Conservation (phyloP, 129 eudicot genomes). For the Kitagawia praeruptora region DNA sequence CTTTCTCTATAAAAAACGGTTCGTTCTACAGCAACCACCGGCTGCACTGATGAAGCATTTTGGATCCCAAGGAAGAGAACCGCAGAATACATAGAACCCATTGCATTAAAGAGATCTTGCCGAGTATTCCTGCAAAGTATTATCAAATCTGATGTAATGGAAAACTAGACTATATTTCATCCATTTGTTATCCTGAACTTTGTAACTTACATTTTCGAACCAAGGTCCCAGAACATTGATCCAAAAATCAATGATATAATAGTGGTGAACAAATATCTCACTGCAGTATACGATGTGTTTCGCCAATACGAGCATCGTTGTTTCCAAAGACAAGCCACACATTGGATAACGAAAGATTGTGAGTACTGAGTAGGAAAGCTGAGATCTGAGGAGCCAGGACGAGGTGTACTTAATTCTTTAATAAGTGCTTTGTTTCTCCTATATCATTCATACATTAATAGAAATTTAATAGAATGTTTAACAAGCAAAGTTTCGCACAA, state of each 20-base stretch:
- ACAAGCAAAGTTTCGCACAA: background rate
- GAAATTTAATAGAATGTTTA: background rate
- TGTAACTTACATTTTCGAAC: constrained; percentile 2
- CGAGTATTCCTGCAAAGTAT: background rate
- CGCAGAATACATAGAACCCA: constrained; percentile 6
- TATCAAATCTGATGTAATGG: background rate
- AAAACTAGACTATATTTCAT: background rate
- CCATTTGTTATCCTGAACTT: background rate
- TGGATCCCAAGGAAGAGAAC: background rate
- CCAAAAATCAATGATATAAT: background rate
- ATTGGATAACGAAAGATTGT: constrained; percentile 1
- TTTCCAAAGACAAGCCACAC: constrained; percentile 6
- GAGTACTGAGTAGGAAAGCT: constrained; percentile 11
- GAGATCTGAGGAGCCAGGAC: constrained; percentile 1
- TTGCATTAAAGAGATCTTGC: constrained; percentile 6
- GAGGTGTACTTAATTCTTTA: constrained; percentile 5
- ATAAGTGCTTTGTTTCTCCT: constrained; percentile 3
- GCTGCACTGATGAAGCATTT: constrained; percentile 7
- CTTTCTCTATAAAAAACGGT: constrained; percentile 4
- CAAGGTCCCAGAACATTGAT: background rate
- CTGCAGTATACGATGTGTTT: constrained; percentile 5
- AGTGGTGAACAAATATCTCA: background rate
- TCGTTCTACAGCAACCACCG: constrained; percentile 1
- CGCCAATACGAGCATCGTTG: constrained; percentile 7
- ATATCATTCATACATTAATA: background rate